These are phyloP conservation scores for Lactifluus pinguis DNA, from an alignment of 768 basidiomycete species.

Conservation along the genomic window DNA sequence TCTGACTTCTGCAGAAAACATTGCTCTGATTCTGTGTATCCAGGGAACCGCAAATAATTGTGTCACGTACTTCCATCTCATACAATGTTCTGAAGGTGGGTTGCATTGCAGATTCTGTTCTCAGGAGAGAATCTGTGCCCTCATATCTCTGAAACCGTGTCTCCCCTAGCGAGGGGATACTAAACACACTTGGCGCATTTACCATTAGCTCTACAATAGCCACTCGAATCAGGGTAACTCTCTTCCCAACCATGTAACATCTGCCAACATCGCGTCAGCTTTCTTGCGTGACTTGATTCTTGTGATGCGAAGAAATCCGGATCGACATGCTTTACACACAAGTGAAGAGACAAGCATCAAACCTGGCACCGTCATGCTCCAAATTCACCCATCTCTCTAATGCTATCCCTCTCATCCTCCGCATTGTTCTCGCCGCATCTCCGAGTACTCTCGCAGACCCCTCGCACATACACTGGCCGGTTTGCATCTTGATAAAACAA, in stretches of 20 bases:
- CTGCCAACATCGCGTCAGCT: not conserved
- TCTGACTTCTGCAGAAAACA: too few relatives aligned
- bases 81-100: not conserved
- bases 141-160: not conserved
- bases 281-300: not conserved
- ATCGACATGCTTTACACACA: not conserved
- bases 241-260: not conserved
- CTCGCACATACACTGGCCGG: not conserved
- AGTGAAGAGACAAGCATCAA: not conserved
- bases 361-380: not conserved
- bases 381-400: conserved; percentile 8
- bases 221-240: not conserved
- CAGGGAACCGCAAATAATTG: not conserved
- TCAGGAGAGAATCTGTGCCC: not conserved
- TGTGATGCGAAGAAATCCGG: not conserved
- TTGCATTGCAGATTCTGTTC: not conserved
- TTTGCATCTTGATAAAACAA: too few relatives aligned
- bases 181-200: not conserved
- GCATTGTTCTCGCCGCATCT: not conserved
- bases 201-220: not conserved
- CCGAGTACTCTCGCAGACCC: not conserved
- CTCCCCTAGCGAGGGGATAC: not conserved
- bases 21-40: not conserved
- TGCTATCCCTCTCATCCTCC: not conserved
- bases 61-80: not conserved